phyloP scores from a whole-genome alignment of 169 alveolate genomes.

The Eimeria necatrix region DNA sequence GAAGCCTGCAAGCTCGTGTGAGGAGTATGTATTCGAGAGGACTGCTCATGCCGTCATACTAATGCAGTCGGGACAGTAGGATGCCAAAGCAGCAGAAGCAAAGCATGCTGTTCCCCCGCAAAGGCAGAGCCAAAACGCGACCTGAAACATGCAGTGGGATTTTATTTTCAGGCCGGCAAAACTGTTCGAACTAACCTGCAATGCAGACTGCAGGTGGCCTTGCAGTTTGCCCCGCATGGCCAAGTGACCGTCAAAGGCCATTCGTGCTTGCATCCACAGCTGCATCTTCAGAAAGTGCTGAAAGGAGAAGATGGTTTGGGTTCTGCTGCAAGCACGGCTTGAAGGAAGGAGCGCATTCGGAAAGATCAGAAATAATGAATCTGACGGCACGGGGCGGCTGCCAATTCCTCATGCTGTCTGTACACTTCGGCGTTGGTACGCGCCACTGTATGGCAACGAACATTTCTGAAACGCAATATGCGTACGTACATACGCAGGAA shows the following conservation, averaged over 20 bases:
- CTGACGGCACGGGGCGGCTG: slow-evolving; percentile 8
- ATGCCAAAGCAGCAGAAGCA: slow-evolving; percentile 35
- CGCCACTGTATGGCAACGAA: too few relatives aligned
- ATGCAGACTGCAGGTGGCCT: slow-evolving; percentile 58
- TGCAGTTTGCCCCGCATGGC: slow-evolving; percentile 74
- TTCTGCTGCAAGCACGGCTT: background rate
- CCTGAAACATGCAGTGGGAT: slow-evolving; percentile 20
- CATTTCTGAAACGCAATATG: too few relatives aligned
- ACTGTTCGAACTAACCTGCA: slow-evolving; percentile 25
- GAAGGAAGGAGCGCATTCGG: background rate
- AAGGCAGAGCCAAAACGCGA: slow-evolving; percentile 41
- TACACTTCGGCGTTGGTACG: slow-evolving; percentile 15
- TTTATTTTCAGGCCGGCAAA: background rate
- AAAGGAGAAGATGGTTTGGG: background rate
- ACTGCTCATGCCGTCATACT: background rate
- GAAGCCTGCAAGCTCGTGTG: background rate
- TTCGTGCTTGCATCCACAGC: slow-evolving; percentile 67
- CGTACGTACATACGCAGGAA: too few relatives aligned
- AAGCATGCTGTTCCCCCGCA: slow-evolving; percentile 59
- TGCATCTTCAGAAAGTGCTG: slow-evolving; percentile 24
- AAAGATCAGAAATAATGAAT: slow-evolving; percentile 40
- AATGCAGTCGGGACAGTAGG: slow-evolving; percentile 68
- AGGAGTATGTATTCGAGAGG: background rate
- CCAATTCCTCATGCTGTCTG: background rate
- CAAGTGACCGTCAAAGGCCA: slow-evolving; percentile 61